Evolutionary conservation across 495 filamentous ascomycete species (phyloP).

Genomic region (Penicillium arizonense): DNA sequence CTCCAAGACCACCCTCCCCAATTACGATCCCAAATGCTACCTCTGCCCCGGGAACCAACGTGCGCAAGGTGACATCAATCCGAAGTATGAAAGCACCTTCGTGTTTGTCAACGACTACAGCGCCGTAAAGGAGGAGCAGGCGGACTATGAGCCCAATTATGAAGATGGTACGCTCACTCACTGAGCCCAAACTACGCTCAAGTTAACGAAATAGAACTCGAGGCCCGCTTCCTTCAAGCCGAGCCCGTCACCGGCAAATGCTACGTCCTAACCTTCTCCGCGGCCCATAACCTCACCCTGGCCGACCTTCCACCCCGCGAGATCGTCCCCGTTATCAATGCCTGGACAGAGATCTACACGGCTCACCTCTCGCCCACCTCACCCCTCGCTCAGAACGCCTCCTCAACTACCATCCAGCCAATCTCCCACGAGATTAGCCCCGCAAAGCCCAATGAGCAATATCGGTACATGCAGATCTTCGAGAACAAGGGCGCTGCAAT

Average conservation of each 20-base stretch:
- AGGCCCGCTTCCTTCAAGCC: conserved; percentile 78
- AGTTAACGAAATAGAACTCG: conserved; percentile 51
- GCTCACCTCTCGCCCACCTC: conserved; percentile 72
- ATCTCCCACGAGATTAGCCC: conserved; percentile 41
- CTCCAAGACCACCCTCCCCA: conserved; percentile 71
- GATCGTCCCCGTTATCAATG: conserved; percentile 74
- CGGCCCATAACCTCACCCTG: conserved; percentile 85
- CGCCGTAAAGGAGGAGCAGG: conserved; percentile 92
- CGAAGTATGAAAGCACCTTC: conserved; percentile 81
- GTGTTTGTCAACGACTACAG: conserved; percentile 98
- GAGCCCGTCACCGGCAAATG: conserved; percentile 92
- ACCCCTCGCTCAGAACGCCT: conserved; percentile 54
- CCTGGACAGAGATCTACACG: conserved; percentile 87
- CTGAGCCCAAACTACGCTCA: neutral
- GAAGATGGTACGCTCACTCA: conserved; percentile 42
- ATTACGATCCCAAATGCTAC: conserved; percentile 86
- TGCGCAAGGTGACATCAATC: conserved; percentile 87
- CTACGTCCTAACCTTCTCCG: conserved; percentile 93
- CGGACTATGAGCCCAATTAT: conserved; percentile 56
- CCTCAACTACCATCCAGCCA: conserved; percentile 49
- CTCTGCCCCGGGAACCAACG: conserved; percentile 93
- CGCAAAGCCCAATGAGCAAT: conserved; percentile 67
- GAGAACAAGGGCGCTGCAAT: conserved; percentile 98
- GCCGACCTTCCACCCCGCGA: conserved; percentile 72
- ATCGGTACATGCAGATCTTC: conserved; percentile 98